phyloP scores from a whole-genome alignment of 2,329 filamentous ascomycete genomes.

The Ophiobolus disseminans region DNA sequence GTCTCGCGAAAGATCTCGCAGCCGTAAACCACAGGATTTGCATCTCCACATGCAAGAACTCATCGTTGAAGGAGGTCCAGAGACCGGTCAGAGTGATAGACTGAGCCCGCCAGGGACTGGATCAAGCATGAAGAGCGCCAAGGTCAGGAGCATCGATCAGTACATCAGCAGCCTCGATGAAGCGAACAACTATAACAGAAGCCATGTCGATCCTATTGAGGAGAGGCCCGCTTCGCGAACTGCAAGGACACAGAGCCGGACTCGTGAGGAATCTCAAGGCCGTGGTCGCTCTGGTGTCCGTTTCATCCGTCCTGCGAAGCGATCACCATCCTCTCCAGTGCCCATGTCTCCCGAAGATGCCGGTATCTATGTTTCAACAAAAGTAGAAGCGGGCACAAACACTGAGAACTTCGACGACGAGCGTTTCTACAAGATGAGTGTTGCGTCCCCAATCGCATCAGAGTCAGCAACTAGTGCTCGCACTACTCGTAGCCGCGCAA shows the following conservation, averaged over 20 bases:
- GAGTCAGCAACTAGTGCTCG: conserved; percentile 47
- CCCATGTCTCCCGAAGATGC: conserved; percentile 92
- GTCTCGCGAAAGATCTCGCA: conserved; percentile 74
- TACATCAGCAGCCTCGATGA: conserved; percentile 88
- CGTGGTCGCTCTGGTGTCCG: conserved; percentile 71
- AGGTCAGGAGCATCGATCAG: conserved; percentile 74
- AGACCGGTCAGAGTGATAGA: conserved; percentile 57
- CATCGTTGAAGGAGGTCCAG: conserved; percentile 42
- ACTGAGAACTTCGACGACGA: conserved; percentile 58
- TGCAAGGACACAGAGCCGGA: conserved; percentile 55
- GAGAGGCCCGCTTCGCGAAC: conserved; percentile 57
- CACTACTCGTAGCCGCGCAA: conserved; percentile 43
- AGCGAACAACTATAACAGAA: conserved; percentile 66
- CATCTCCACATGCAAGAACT: conserved; percentile 55
- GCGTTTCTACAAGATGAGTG: conserved; percentile 53
- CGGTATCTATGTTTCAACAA: conserved; percentile 55
- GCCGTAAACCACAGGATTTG: conserved; percentile 79
- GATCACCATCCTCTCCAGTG: conserved; percentile 88
- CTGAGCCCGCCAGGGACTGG: conserved; percentile 55
- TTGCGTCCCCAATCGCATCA: conserved; percentile 46
- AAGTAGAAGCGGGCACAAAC: conserved; percentile 50
- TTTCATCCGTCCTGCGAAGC: conserved; percentile 77
- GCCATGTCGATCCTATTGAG: conserved; percentile 48
- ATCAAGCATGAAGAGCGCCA: conserved; percentile 63
- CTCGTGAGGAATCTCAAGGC: conserved; percentile 70